Percentiles rank a stretch among this genome's conserved stretches.
phyloP scores from a whole-genome alignment of 2,329 filamentous ascomycete species.

The Penicillium sp. region DNA sequence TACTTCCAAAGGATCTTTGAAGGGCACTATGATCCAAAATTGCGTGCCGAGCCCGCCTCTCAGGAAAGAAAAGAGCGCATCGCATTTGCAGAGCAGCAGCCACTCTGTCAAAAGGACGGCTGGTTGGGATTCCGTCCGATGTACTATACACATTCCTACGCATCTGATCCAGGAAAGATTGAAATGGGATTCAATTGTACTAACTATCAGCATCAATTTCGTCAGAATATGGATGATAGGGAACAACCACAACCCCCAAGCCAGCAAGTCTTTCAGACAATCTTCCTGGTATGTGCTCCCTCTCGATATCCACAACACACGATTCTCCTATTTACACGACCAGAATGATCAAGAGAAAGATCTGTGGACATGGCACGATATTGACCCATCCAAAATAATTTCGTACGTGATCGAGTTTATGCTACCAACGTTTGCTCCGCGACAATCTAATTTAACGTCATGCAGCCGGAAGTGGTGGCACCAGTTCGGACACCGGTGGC shows the following conservation, averaged over 20 bases:
- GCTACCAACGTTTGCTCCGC: neutral
- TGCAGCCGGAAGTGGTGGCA: slow-evolving; percentile 58
- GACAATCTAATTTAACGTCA: too few species aligned
- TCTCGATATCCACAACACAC: too few species aligned
- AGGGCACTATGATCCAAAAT: slow-evolving; percentile 49
- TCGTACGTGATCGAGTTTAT: neutral
- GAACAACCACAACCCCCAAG: slow-evolving; percentile 44
- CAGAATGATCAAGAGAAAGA: slow-evolving; percentile 53
- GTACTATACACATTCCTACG: slow-evolving; percentile 59
- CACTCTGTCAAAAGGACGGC: slow-evolving; percentile 33
- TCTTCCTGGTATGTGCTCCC: slow-evolving; percentile 46
- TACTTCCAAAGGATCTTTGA: slow-evolving; percentile 60
- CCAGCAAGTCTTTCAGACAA: slow-evolving; percentile 66
- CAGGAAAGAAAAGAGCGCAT: slow-evolving; percentile 47
- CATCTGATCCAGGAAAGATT: slow-evolving; percentile 51
- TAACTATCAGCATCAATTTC: slow-evolving; percentile 71
- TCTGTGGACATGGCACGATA: slow-evolving; percentile 56
- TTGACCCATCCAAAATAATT: slow-evolving; percentile 56
- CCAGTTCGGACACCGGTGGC: slow-evolving; percentile 59
- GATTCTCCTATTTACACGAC: neutral
- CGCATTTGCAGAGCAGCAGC: slow-evolving; percentile 45
- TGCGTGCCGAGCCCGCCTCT: slow-evolving; percentile 47
- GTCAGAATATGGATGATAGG: slow-evolving; percentile 35
- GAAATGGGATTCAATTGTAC: slow-evolving; percentile 69
- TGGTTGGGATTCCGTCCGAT: slow-evolving; percentile 53